phyloP scores from a whole-genome alignment of 768 basidiomycete species.

The Cystobasidium tubakii region DNA sequence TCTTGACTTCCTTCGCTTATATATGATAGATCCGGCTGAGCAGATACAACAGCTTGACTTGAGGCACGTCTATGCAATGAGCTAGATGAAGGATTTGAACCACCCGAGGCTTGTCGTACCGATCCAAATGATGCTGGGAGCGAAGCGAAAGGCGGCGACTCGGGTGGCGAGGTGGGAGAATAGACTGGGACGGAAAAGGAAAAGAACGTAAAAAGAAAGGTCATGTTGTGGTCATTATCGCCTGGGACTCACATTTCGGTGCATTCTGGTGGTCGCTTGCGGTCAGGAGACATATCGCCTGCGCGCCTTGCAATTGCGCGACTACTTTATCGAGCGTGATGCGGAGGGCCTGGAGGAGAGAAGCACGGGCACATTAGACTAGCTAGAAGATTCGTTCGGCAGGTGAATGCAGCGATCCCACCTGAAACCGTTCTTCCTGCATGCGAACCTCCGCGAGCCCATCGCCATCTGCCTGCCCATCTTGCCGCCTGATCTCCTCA shows the following conservation, averaged over 20 bases:
- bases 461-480: constrained; percentile 9
- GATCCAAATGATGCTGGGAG: neutral
- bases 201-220: neutral
- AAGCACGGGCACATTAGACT: neutral
- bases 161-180: constrained; percentile 12
- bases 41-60: constrained; percentile 3
- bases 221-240: neutral
- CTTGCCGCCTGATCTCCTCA: constrained; percentile 16
- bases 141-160: constrained; percentile 15
- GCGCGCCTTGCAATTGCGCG: constrained; percentile 23
- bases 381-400: neutral
- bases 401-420: neutral
- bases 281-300: constrained; percentile 15
- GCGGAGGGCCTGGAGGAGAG: constrained; percentile 6
- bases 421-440: constrained; percentile 37
- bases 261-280: constrained; percentile 12
- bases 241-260: neutral
- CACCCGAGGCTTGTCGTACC: neutral
- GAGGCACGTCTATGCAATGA: neutral
- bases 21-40: constrained; percentile 35
- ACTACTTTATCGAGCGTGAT: constrained; percentile 23
- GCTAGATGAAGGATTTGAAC: neutral
- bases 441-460: neutral
- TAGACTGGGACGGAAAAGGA: neutral
- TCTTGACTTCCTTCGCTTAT: constrained; percentile 33